Base-by-base conservation (phyloP, 1,284 basidiomycete species). In the Polyporus tsugae region DNA sequence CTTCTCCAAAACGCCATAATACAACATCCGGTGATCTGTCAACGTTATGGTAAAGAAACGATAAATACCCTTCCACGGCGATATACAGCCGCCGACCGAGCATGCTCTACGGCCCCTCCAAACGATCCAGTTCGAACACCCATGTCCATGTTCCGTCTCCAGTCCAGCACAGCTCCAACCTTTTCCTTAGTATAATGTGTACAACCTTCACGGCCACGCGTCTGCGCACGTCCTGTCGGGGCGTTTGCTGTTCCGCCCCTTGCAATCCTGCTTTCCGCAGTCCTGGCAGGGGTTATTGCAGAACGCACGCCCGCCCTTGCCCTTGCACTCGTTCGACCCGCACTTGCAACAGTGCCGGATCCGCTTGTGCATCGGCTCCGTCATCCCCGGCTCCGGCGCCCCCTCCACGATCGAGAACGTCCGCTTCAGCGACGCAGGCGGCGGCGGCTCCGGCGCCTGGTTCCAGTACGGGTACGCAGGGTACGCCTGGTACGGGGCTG, bases 251-350 rank as follows among this genome's bases (percentile, higher is more conserved):
- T 92, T 93, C 78, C 91, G 82, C 44, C 91, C 91, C 74, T 84
- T 88, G 76, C 91, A 93, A 35, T 90, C 89, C 72, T 89, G 74
- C 81, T 89, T 89, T 25, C 90, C 90, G 76, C 91, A 93, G 78
- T 93, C 91, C 80, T 92, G 89, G 74, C 91, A 93, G 55, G 86
- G 81, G 76, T 89, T 91, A 72, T 80, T 82, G 76, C 91, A 93
- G 76, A 91, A 92, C 58, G 82, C 81, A 36, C 90, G 82, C 9
- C 91, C 91, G 11, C 91, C 91, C 73, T 92, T 93, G 59, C 91
- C 91, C 77, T 93, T 93, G 78, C 91, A 93, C 35, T 91, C 87
- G 77, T 90, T 87, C 57, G 86, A 89, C 13, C 91, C 91, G 69
- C 91, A 93, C 80, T 93, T 93, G 76, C 89, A 89, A 74, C 91